Conservation (phyloP, 768 basidiomycete species). For the Clitopilus passeckerianus region DNA sequence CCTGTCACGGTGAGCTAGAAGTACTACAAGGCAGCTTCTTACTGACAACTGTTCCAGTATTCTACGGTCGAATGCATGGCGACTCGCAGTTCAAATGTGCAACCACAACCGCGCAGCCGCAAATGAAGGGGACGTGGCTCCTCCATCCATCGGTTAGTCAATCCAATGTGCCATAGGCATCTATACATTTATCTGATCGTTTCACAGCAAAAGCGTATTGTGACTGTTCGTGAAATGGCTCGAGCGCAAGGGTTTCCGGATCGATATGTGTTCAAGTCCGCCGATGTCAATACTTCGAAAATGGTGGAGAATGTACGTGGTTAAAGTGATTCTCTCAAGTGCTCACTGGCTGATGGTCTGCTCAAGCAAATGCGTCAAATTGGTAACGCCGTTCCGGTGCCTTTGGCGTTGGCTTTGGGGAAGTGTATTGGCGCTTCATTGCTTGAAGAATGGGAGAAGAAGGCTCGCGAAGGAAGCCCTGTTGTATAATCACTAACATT, state of each 20-base stretch:
- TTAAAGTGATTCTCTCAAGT: constrained; percentile 1
- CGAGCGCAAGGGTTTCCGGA: constrained; percentile 81
- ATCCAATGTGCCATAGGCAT: neutral
- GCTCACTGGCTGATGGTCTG: neutral
- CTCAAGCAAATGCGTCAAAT: constrained; percentile 70
- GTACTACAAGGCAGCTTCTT: neutral
- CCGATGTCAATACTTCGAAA: constrained; percentile 24
- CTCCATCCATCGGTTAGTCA: constrained; percentile 36
- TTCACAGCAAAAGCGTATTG: constrained; percentile 63
- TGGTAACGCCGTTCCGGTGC: constrained; percentile 76
- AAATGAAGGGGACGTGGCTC: constrained; percentile 38
- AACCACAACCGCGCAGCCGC: constrained; percentile 51
- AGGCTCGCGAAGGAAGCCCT: constrained; percentile 37
- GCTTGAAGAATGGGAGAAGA: constrained; percentile 36
- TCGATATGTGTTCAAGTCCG: constrained; percentile 54
- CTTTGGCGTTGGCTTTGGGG: constrained; percentile 61
- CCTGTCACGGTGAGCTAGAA: constrained; percentile 19
- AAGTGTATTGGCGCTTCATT: constrained; percentile 40
- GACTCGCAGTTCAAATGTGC: constrained; percentile 57
- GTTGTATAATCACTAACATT: constrained; percentile 20
- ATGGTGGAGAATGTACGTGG: constrained; percentile 48
- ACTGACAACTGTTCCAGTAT: constrained; percentile 24
- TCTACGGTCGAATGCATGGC: constrained; percentile 53
- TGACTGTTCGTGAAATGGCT: constrained; percentile 64
- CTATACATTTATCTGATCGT: neutral